These are phyloP conservation scores for Acanthamoeba culbertsoni DNA, from an alignment of 208 protist species.

Conservation along the genomic window DNA sequence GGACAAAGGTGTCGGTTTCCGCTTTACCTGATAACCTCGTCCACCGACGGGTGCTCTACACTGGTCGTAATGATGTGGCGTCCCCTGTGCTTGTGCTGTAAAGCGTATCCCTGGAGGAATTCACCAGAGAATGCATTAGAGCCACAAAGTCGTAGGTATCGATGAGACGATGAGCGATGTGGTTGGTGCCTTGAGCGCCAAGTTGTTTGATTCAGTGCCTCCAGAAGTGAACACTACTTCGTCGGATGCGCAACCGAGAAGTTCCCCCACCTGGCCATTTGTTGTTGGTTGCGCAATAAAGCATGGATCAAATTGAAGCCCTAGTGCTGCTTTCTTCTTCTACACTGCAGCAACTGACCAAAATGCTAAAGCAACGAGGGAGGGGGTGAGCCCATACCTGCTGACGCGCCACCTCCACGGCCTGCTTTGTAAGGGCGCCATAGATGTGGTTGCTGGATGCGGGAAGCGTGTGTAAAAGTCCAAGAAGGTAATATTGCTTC, in stretches of 20 bases:
- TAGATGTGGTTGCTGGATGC: conserved; percentile 87
- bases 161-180: neutral
- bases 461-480: neutral
- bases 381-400: conserved; percentile 1
- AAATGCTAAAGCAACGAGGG: neutral
- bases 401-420: conserved; percentile 84
- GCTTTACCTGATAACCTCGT: conserved; percentile 84
- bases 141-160: neutral
- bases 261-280: conserved; percentile 53
- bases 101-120: neutral
- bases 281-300: neutral
- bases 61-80: conserved; percentile 85
- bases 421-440: conserved; percentile 87
- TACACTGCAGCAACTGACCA: neutral
- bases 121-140: too few species aligned
- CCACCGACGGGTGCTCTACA: conserved; percentile 89
- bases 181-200: conserved; percentile 83
- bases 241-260: conserved; percentile 63
- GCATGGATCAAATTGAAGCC: neutral
- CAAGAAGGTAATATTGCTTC: neutral
- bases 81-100: neutral
- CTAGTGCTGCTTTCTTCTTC: neutral
- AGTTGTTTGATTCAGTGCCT: conserved; percentile 93
- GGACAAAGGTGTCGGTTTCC: neutral
- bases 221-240: conserved; percentile 92